Conservation (phyloP, 2,329 filamentous ascomycete species). For the Penicillium oxalicum region DNA sequence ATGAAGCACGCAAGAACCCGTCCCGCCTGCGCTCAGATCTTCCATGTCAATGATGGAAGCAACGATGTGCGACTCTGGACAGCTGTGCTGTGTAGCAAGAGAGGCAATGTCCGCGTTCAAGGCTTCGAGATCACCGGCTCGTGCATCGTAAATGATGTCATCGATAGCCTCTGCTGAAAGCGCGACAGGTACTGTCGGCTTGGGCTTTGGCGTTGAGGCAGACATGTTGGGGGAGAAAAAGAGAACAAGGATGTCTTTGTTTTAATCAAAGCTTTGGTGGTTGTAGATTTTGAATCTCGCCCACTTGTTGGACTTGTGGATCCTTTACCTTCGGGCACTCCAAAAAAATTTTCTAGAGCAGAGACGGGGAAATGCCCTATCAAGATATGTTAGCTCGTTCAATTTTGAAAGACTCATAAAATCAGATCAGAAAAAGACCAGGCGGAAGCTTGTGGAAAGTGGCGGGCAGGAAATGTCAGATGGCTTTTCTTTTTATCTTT, state of each 20-base stretch:
- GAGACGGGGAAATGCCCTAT: too few relatives aligned
- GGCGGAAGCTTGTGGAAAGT: too few relatives aligned
- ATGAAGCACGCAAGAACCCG: constrained; percentile 57
- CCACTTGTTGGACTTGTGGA: too few relatives aligned
- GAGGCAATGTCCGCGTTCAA: constrained; percentile 55
- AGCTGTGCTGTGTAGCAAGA: constrained; percentile 57
- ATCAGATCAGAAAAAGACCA: too few relatives aligned
- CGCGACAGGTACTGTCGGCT: constrained; percentile 22
- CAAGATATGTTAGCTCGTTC: constrained; percentile 2
- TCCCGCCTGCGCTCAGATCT: constrained; percentile 63
- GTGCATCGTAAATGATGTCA: constrained; percentile 82
- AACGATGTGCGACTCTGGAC: constrained; percentile 59
- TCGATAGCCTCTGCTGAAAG: constrained; percentile 77
- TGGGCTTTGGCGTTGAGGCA: constrained; percentile 15
- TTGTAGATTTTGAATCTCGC: too few relatives aligned
- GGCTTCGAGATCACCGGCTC: constrained; percentile 68
- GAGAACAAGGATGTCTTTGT: too few relatives aligned
- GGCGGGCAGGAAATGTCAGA: too few relatives aligned
- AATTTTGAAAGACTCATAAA: neutral
- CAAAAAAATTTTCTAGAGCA: neutral
- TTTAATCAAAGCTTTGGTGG: too few relatives aligned
- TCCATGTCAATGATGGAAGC: constrained; percentile 64
- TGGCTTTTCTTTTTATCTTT: too few relatives aligned
- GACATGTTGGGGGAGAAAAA: constrained; percentile 8
- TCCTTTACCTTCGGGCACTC: neutral